Evolutionary conservation across 2,329 filamentous ascomycete species (phyloP), one percentile per base, ranked within the genome.

Genomic region (Xylaria sp.): DNA sequence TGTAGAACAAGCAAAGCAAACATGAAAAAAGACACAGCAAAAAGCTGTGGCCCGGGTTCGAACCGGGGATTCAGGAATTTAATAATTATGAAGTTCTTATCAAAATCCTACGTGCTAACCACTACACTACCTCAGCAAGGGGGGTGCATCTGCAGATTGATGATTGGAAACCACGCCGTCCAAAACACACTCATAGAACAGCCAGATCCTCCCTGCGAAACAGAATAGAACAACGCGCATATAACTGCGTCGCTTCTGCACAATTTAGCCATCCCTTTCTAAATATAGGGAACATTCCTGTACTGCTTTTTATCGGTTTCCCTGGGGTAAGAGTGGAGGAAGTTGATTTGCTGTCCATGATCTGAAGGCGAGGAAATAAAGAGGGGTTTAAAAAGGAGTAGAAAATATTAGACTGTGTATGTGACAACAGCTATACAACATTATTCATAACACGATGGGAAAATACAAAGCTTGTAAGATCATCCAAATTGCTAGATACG

Each of bases 71-170:
- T 73, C 70, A 60, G 67, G 73, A 73, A 74, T 54, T 66, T 63
- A 27, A 44, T 11, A n/a, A 47, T 45, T 39, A 27, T 5, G n/a
- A 17, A 27, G 6, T 13, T 27, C 17, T 27, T 1, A 27, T 73
- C 71, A 73, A 73, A 73, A 73, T 72, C 72, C 67, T 59, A 60
- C 71, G 74, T 76, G 74, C 73, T 75, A 71, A 76, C 74, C 74
- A 69, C 73, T 76, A 76, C 74, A 76, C 74, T 73, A 76, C 69
- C 68, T 65, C 57, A 68, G 66, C 61, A 3, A 29, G 36, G 5
- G 36, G 9, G 7, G 29, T 31, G 29, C 29, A 7, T 7, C 4
- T 7, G 7, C 29, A 31, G 7, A 31, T 31, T 3, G 29, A 7
- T 7, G 29, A 31, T 31, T 39, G 36, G 13, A 39, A 39, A 15